Evolutionary conservation across 192 early-diverging fungal genomes (phyloP), one percentile per base, ranked within the genome.

Genomic region (Gamsiella multidivaricata): DNA sequence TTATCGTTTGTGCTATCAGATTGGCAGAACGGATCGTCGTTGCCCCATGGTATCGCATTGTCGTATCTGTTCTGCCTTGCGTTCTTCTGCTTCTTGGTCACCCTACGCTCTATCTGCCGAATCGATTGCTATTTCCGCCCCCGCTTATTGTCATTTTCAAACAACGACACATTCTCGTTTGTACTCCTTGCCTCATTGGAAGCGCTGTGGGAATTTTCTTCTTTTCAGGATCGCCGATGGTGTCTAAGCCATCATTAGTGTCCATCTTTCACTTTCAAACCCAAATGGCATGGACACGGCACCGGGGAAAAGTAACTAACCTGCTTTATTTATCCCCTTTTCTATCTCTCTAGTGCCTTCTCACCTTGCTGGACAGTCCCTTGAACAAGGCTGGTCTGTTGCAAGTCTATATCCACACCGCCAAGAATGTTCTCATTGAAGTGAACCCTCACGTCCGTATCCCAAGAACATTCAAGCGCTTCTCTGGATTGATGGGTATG

Each of bases 401-500:
- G 62, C 98, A 99, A 81, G 92, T 99, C 45, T 99, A 95, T 79
- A 96, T 99, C 45, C 95, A 96, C 65, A 99, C 98, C 4, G 87
- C 88, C 54, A 94, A 91, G 80, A 94, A 96, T 60, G 96, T 97
- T 18, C 86, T 99, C 32, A 98, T 99, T 59, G 98, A 99, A 87
- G 94, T 99, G 41, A 96, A 95, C 78, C 98, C 98, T 41, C 94
- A 96, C 61, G 93, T 98, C 54, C 91, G 98, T 68, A 99, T 99
- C 76, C 98, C 98, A n/a, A 88, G 98, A 80, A 99, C 98, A 10
- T 99, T 97, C 70, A 99, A 98, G 87, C 90, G 98, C 60, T 99
- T 99, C 83, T 93, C 94, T 62, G 98, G 97, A 20, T 81, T 99
- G 54, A 98, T 99, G 97, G 92, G 93, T 93, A 84, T 36, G 60